A percentile compares a stretch with the other conserved stretches of the same genome.
Evolutionary conservation across 345 rosid species (phyloP).

Genomic region (Melastoma malabathricum): DNA sequence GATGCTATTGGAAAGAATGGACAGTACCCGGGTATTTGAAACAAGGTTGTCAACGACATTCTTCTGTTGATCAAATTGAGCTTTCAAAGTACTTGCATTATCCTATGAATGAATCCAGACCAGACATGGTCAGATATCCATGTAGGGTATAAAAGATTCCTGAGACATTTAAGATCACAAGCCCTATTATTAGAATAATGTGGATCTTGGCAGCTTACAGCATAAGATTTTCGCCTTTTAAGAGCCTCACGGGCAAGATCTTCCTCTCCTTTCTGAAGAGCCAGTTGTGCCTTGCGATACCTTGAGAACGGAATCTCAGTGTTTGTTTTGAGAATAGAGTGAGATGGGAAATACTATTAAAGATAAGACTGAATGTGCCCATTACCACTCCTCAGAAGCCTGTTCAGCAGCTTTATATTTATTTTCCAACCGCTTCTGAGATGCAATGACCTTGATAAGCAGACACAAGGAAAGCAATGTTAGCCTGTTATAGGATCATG

Average conservation of each 20-base stretch:
- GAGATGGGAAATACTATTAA: neutral
- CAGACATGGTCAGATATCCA: no score
- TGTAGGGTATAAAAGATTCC: neutral
- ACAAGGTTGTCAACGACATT: slow-evolving; percentile 53
- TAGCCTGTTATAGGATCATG: neutral
- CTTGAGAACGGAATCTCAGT: slow-evolving; percentile 14
- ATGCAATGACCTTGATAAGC: slow-evolving; percentile 49
- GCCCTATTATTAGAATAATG: no score
- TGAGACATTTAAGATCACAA: no score
- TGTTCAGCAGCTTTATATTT: slow-evolving; percentile 57
- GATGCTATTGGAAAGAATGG: no score
- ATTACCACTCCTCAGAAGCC: slow-evolving; percentile 68
- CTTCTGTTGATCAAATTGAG: slow-evolving; percentile 64
- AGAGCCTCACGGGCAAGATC: slow-evolving; percentile 86
- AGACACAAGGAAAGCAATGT: neutral
- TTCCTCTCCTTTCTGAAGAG: slow-evolving; percentile 72
- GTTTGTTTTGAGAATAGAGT: neutral
- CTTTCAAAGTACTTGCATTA: slow-evolving; percentile 43
- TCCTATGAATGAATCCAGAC: slow-evolving; percentile 25
- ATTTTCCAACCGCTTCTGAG: slow-evolving; percentile 66
- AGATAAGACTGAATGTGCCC: slow-evolving; percentile 1
- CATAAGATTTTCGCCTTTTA: slow-evolving; percentile 64
- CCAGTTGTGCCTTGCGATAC: slow-evolving; percentile 71
- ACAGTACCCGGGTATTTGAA: slow-evolving; percentile 59
- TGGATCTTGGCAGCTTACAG: slow-evolving; percentile 35